Conservation (phyloP, 306 rosid genomes). For the Mimosa pudica region DNA sequence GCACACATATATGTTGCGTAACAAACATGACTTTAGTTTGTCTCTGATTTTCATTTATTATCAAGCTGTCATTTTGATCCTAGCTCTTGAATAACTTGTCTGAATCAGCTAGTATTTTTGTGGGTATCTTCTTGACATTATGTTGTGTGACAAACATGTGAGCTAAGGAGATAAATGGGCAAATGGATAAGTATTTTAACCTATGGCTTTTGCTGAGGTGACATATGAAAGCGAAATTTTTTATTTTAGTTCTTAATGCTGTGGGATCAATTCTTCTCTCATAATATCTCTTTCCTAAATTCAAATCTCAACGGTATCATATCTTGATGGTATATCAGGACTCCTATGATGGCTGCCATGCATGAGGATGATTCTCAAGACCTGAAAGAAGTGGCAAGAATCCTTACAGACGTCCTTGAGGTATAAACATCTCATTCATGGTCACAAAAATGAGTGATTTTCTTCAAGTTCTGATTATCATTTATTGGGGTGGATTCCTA, state of each 20-base stretch:
- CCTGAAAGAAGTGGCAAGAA: constrained; percentile 62
- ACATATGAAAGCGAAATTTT: not conserved
- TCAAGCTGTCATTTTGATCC: not conserved
- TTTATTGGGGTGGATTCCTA: constrained; percentile 17
- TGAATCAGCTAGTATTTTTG: not conserved
- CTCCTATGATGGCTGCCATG: constrained; percentile 83
- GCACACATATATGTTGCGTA: not conserved
- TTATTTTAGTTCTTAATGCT: not conserved
- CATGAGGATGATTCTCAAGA: constrained; percentile 84
- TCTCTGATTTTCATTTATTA: not conserved
- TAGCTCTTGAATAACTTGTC: not conserved
- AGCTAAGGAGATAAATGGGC: not conserved
- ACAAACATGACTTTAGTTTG: not conserved
- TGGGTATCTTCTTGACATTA: not conserved
- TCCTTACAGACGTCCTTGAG: constrained; percentile 66
- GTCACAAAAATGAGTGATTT: not conserved
- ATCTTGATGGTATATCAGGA: constrained; percentile 52
- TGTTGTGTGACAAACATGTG: not conserved
- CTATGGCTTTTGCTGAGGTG: constrained; percentile 4
- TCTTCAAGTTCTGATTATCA: constrained; percentile 12
- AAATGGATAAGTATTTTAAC: not conserved
- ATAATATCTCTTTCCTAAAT: constrained; percentile 10
- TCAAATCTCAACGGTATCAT: constrained; percentile 4
- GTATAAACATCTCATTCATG: constrained; percentile 41
- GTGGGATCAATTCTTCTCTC: constrained; percentile 1